Conservation (phyloP, 1,284 basidiomycete species). For the Schizophyllum commune region DNA sequence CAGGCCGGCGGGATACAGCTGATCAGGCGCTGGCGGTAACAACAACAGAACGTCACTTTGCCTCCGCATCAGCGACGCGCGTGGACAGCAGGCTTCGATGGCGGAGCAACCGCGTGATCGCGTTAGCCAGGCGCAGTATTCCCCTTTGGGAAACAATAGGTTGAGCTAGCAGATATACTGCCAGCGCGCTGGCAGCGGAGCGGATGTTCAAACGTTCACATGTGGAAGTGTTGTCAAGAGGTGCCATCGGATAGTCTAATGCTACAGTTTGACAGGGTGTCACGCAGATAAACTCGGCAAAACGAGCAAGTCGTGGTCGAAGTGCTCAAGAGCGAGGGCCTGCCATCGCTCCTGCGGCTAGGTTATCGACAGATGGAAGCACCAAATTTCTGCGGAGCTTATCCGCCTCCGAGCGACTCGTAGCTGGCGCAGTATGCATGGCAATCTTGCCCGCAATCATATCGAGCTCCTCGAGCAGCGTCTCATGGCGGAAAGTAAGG, state of each 20-base stretch:
- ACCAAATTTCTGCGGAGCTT: constrained; percentile 4
- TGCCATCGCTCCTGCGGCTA: constrained; percentile 28
- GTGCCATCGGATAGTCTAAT: neutral
- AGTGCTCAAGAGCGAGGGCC: neutral
- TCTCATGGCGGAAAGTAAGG: constrained; percentile 83
- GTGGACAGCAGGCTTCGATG: neutral
- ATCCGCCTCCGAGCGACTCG: neutral
- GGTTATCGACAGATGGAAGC: constrained; percentile 23
- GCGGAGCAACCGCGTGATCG: neutral
- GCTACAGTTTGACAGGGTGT: too few species aligned
- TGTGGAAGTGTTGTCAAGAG: too few species aligned
- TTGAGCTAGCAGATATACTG: neutral
- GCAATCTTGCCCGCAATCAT: constrained; percentile 41
- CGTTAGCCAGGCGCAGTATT: neutral
- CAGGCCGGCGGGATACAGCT: neutral
- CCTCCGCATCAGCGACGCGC: neutral
- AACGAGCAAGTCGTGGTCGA: too few species aligned
- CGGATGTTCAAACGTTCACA: too few species aligned
- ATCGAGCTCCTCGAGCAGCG: constrained; percentile 80
- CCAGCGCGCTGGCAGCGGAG: neutral
- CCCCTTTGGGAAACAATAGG: neutral
- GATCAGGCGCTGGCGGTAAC: neutral
- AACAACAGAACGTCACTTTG: neutral
- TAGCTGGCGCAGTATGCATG: neutral
- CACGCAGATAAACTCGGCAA: too few species aligned